Conservation (phyloP, 2,329 filamentous ascomycete genomes). For the Polychaeton citri region DNA sequence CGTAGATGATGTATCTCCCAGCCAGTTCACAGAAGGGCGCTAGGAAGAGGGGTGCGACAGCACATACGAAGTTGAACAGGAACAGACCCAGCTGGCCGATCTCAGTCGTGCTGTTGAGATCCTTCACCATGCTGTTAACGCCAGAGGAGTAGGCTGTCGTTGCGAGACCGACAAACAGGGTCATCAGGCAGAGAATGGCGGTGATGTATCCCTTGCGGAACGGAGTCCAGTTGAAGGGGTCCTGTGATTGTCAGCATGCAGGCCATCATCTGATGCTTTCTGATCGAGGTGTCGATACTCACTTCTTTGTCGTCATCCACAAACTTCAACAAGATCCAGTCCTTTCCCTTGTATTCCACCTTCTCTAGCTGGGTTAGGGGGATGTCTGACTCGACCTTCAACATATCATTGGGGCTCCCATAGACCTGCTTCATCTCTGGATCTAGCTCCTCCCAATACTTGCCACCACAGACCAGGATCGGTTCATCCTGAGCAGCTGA, state of each 20-base stretch:
- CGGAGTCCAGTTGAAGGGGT: constrained; percentile 38
- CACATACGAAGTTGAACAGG: constrained; percentile 37
- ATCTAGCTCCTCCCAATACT: constrained; percentile 19
- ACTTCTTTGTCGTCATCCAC: constrained; percentile 24
- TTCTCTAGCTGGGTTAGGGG: constrained; percentile 34
- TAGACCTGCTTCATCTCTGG: constrained; percentile 19
- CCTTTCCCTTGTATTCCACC: constrained; percentile 28
- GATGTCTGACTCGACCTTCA: constrained; percentile 35
- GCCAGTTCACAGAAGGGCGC: constrained; percentile 38
- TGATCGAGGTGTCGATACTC: too few relatives aligned
- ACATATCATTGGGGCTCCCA: constrained; percentile 21
- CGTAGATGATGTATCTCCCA: constrained; percentile 33
- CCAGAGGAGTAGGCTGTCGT: constrained; percentile 41
- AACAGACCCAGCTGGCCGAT: constrained; percentile 38
- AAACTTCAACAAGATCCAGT: constrained; percentile 35
- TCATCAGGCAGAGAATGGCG: constrained; percentile 37
- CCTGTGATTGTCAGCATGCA: constrained; percentile 25
- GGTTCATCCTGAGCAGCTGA: constrained; percentile 5
- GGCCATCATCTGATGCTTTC: too few relatives aligned
- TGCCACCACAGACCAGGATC: constrained; percentile 28
- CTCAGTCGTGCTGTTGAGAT: constrained; percentile 29
- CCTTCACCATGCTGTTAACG: constrained; percentile 32
- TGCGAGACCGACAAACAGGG: constrained; percentile 41
- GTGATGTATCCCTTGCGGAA: constrained; percentile 34
- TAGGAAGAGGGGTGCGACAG: constrained; percentile 34